Evolutionary conservation across 345 rosid genomes (phyloP).

Genomic region (Brassica nigra): DNA sequence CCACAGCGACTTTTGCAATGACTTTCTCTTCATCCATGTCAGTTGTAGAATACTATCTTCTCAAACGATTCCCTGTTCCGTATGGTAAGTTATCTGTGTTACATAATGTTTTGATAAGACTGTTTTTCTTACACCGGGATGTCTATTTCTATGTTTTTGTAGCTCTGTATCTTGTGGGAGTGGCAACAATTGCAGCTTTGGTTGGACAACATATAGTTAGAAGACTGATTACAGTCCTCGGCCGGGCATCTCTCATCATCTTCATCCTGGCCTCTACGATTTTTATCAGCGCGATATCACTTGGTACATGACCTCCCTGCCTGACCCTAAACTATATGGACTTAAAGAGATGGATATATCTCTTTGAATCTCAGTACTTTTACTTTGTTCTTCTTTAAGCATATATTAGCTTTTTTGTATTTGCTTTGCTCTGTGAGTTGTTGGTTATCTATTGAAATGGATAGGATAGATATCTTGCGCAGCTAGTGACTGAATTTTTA

Average conservation of each 20-base stretch:
- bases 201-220: constrained; percentile 65
- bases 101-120: background rate
- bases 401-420: no score
- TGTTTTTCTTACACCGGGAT: background rate
- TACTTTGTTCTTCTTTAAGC: no score
- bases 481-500: background rate
- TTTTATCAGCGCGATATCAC: constrained; percentile 60
- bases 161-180: constrained; percentile 60
- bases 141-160: constrained; percentile 2
- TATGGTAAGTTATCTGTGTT: constrained; percentile 51
- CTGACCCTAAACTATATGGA: background rate
- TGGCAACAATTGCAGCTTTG: constrained; percentile 60
- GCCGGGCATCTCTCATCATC: constrained; percentile 72
- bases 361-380: background rate
- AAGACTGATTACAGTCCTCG: constrained; percentile 48
- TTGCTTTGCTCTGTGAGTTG: background rate
- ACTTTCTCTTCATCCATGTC: constrained; percentile 85
- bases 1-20: constrained; percentile 90
- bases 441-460: background rate
- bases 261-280: constrained; percentile 65
- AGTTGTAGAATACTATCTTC: constrained; percentile 80
- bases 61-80: constrained; percentile 80
- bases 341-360: no score
- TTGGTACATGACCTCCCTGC: constrained; percentile 45
- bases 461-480: background rate